Percentiles rank a stretch among this genome's conserved stretches.
Evolutionary conservation across 176 grass and related monocot species (phyloP).

Genomic region (Phyllostachys edulis): DNA sequence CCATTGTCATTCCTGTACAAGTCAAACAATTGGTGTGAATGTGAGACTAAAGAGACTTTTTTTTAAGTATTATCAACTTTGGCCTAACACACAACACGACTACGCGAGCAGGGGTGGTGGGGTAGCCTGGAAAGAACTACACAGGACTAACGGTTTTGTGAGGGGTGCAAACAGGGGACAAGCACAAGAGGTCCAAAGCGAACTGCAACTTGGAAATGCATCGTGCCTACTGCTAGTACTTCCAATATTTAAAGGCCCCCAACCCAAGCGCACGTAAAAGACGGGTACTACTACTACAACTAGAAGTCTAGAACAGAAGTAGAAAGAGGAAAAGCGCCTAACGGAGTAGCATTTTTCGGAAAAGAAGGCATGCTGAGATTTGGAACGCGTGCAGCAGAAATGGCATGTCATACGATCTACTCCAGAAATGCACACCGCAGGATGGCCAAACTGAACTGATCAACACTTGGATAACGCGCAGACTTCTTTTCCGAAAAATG

Average conservation of each 20-base stretch:
- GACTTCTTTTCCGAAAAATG: not conserved
- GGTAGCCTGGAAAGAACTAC: not conserved
- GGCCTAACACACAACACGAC: not conserved
- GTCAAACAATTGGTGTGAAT: not conserved
- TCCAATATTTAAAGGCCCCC: not conserved
- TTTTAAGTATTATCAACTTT: not conserved
- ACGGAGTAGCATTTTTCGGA: not conserved
- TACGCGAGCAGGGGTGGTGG: not conserved
- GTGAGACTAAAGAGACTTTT: not conserved
- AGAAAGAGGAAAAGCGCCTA: not conserved
- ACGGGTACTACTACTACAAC: too few relatives aligned
- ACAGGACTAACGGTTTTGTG: constrained; percentile 30
- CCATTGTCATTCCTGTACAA: not conserved
- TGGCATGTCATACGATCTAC: constrained; percentile 1
- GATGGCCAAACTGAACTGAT: not conserved
- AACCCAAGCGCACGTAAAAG: not conserved
- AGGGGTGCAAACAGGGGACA: not conserved
- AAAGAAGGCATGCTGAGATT: constrained; percentile 1
- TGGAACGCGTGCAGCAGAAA: constrained; percentile 2
- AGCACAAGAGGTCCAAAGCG: not conserved
- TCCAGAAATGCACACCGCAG: constrained; percentile 9
- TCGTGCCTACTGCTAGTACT: not conserved
- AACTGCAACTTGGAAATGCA: not conserved
- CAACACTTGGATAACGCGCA: not conserved
- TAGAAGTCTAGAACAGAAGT: not conserved